phyloP scores from a whole-genome alignment of 768 basidiomycete genomes.

The Agaricus bisporus region DNA sequence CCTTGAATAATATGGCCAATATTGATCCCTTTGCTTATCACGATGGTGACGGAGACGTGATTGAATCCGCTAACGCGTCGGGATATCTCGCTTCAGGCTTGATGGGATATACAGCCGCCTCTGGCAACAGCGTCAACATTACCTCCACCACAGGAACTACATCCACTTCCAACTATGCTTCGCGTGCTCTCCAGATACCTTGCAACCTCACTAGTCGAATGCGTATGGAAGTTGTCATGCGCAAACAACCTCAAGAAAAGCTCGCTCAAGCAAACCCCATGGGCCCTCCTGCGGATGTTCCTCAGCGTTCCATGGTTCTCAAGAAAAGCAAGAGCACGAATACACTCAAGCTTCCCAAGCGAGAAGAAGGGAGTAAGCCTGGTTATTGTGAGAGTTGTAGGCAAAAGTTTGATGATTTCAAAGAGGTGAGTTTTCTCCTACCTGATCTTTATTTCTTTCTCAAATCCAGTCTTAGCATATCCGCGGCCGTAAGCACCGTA shows the following conservation, averaged over 20 bases:
- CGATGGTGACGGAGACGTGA: constrained; percentile 18
- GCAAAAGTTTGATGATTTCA: constrained; percentile 83
- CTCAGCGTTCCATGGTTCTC: constrained; percentile 45
- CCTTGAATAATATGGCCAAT: constrained; percentile 70
- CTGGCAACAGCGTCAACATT: constrained; percentile 90
- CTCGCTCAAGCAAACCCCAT: constrained; percentile 33
- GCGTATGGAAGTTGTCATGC: constrained; percentile 50
- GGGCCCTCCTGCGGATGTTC: constrained; percentile 64
- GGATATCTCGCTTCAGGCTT: constrained; percentile 58
- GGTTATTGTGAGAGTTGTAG: constrained; percentile 99
- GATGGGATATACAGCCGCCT: constrained; percentile 75
- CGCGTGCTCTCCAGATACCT: constrained; percentile 45
- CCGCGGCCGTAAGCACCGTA: constrained; percentile 64
- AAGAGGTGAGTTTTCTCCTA: constrained; percentile 45
- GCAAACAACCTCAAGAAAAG: constrained; percentile 50
- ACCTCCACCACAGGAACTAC: constrained; percentile 90
- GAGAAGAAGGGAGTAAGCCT: constrained; percentile 84
- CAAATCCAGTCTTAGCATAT: constrained; percentile 52
- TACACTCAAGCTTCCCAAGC: constrained; percentile 64
- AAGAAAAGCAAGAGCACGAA: constrained; percentile 80
- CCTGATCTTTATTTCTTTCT: constrained; percentile 3
- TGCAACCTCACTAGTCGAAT: constrained; percentile 48
- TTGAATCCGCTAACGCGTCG: constrained; percentile 59
- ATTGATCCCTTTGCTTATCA: neutral
- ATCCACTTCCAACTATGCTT: constrained; percentile 47